A percentile compares a stretch with the other conserved stretches of the same genome.
Evolutionary conservation across 176 grass and related monocot species (phyloP).

Genomic region (Oryza australiensis): DNA sequence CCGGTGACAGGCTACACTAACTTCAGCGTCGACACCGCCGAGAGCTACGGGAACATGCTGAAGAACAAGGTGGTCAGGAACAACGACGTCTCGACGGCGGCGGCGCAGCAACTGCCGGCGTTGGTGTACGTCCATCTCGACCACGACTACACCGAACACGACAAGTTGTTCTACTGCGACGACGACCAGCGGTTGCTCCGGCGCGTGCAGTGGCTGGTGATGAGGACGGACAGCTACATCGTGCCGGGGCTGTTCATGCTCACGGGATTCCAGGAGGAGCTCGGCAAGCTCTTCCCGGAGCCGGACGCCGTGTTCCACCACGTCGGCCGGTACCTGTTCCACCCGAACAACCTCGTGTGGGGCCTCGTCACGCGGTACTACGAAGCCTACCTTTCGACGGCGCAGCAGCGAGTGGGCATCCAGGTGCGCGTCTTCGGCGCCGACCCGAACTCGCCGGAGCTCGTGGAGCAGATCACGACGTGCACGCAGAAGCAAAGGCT

Average conservation of each 20-base stretch:
- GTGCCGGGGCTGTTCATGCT: constrained; percentile 57
- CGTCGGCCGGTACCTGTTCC: constrained; percentile 59
- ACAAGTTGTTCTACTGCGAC: constrained; percentile 59
- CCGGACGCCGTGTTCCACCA: constrained; percentile 67
- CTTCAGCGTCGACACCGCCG: constrained; percentile 42
- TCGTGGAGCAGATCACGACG: constrained; percentile 39
- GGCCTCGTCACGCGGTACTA: constrained; percentile 66
- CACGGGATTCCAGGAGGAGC: constrained; percentile 41
- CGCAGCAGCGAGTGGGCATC: constrained; percentile 43
- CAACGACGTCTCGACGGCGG: too few relatives aligned
- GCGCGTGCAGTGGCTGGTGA: constrained; percentile 55
- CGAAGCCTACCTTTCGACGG: constrained; percentile 40
- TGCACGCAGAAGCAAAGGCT: constrained; percentile 27
- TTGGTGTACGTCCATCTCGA: constrained; percentile 52
- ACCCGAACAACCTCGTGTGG: constrained; percentile 69
- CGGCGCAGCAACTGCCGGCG: neutral
- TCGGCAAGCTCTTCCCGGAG: constrained; percentile 58
- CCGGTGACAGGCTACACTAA: neutral
- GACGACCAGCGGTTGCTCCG: constrained; percentile 54
- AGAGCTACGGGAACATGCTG: constrained; percentile 56
- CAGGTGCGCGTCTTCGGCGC: constrained; percentile 50
- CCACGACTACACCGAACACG: constrained; percentile 13
- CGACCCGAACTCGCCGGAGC: neutral
- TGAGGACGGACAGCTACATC: constrained; percentile 61
- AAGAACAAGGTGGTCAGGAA: constrained; percentile 15